phyloP scores from a whole-genome alignment of 345 rosid genomes.

The Citrus cavaleriei region DNA sequence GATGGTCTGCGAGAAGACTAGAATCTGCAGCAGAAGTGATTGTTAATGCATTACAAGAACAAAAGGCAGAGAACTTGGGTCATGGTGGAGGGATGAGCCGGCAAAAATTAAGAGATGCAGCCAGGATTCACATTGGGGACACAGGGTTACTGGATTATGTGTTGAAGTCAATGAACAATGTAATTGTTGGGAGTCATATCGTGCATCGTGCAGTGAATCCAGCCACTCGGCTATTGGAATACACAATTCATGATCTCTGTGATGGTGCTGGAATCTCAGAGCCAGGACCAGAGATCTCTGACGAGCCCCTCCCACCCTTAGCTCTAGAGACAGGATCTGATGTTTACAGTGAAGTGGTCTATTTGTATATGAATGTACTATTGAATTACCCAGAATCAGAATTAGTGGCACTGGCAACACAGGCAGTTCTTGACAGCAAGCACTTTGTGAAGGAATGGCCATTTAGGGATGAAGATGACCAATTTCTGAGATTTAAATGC shows the following conservation, averaged over 20 bases:
- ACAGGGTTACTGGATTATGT: conserved; percentile 86
- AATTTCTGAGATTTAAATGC: conserved; percentile 46
- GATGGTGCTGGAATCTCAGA: conserved; percentile 12
- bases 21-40: conserved; percentile 79
- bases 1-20: conserved; percentile 83
- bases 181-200: conserved; percentile 47
- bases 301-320: conserved; percentile 16
- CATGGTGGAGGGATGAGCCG: conserved; percentile 74
- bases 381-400: conserved; percentile 55
- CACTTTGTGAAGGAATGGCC: conserved; percentile 80
- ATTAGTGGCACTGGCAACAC: conserved; percentile 40
- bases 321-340: conserved; percentile 39
- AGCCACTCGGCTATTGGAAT: conserved; percentile 57
- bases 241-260: conserved; percentile 55
- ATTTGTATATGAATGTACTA: conserved; percentile 49
- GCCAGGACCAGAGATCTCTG: conserved; percentile 10
- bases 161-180: conserved; percentile 79
- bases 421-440: conserved; percentile 66
- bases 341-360: conserved; percentile 50
- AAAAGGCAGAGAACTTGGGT: conserved; percentile 32
- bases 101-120: conserved; percentile 88
- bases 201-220: conserved; percentile 64
- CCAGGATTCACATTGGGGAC: conserved; percentile 86
- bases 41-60: conserved; percentile 55
- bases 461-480: conserved; percentile 43